Percentiles rank a stretch among this genome's conserved stretches.
Conservation (phyloP, 169 alveolate genomes). For the Plasmodium gaboni region DNA sequence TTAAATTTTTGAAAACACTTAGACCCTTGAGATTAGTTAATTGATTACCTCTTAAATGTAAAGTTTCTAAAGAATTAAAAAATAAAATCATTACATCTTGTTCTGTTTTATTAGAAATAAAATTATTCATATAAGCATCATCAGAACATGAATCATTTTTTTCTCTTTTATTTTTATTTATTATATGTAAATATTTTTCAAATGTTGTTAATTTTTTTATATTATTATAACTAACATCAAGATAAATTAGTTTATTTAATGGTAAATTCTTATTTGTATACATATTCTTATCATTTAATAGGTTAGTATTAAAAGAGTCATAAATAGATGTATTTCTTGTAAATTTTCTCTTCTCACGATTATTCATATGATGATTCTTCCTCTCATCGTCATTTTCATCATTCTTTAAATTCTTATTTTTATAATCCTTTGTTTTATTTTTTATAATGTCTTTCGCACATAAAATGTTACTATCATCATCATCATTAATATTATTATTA, state of each 20-base stretch:
- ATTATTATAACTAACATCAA: constrained; percentile 60
- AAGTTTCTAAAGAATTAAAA: constrained; percentile 61
- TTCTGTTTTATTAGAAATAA: constrained; percentile 36
- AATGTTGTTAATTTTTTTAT: constrained; percentile 45
- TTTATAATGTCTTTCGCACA: no score
- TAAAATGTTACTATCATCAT: not conserved
- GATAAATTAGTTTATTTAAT: constrained; percentile 16
- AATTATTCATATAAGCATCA: constrained; percentile 49
- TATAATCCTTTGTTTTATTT: no score
- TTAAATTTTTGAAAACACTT: constrained; percentile 56
- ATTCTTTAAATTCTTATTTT: not conserved
- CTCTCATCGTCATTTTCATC: not conserved
- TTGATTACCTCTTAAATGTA: constrained; percentile 47
- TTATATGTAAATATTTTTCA: constrained; percentile 37
- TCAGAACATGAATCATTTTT: constrained; percentile 13
- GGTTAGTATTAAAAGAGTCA: constrained; percentile 3
- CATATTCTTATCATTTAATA: constrained; percentile 21
- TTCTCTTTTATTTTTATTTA: constrained; percentile 8
- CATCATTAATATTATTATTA: not conserved
- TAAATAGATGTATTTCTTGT: constrained; percentile 7
- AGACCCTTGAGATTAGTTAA: constrained; percentile 54
- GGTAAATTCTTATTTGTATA: constrained; percentile 45
- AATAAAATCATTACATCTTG: constrained; percentile 65
- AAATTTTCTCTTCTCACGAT: no score
- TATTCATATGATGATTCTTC: not conserved